phyloP scores from a whole-genome alignment of 1,284 basidiomycete species.

The Phlebopus sp. region DNA sequence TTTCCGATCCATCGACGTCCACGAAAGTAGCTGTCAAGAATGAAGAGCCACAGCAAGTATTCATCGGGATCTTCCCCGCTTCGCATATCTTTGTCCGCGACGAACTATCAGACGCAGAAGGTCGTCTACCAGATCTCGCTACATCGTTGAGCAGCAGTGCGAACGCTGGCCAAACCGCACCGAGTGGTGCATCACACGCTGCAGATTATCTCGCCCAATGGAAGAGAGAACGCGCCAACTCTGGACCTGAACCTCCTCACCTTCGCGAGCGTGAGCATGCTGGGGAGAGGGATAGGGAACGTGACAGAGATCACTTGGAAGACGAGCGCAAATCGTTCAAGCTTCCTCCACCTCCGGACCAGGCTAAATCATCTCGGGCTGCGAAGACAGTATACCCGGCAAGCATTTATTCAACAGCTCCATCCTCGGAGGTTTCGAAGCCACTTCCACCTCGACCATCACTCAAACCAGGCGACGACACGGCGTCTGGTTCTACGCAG shows the following conservation, averaged over 20 bases:
- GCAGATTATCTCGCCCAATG: conserved; percentile 41
- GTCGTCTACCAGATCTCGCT: conserved; percentile 73
- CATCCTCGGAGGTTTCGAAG: conserved; percentile 66
- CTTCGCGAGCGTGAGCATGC: conserved; percentile 48
- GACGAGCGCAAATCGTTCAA: conserved; percentile 60
- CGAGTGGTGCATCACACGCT: conserved; percentile 38
- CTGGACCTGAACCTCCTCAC: conserved; percentile 32
- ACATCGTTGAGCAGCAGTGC: conserved; percentile 40
- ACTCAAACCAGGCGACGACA: conserved; percentile 91
- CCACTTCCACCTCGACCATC: conserved; percentile 90
- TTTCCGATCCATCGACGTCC: conserved; percentile 52
- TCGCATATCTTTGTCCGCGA: conserved; percentile 89
- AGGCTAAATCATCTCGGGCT: conserved; percentile 66
- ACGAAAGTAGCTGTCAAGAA: conserved; percentile 48
- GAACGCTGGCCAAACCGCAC: conserved; percentile 25
- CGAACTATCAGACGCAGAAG: conserved; percentile 86
- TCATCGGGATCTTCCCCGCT: conserved; percentile 94
- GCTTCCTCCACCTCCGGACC: conserved; percentile 69
- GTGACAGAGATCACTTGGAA: conserved; percentile 44
- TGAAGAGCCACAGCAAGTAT: conserved; percentile 81
- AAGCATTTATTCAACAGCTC: conserved; percentile 64
- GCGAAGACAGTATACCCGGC: conserved; percentile 66
- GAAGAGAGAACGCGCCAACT: conserved; percentile 46
- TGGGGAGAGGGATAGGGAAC: conserved; percentile 69
- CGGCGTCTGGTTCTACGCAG: conserved; percentile 74